Base-by-base conservation (phyloP, 495 filamentous ascomycete genomes). In the Podospora comata region DNA sequence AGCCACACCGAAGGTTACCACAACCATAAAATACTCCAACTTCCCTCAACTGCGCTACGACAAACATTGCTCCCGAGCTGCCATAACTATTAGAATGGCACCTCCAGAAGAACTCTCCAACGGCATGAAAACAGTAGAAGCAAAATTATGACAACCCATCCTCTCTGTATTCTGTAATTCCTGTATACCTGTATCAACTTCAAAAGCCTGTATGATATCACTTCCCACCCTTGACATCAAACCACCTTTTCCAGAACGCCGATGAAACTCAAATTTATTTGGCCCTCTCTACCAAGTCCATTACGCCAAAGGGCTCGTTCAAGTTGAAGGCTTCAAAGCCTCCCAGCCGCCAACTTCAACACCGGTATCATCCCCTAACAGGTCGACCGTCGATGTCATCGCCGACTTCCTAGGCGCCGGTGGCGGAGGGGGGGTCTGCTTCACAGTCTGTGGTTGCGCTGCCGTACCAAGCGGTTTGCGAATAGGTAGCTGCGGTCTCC, bases 291-390 rank as follows among this genome's bases (percentile, higher is more conserved):
- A 30, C 26, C 20, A 56, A 60, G 19, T 30, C 34, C 53, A 23
- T 20, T 11, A 56, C 7, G 26, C 23, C 18, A 26, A 60, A 15
- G 9, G 18, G 27, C 55, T 32, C n/a, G 13, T 28, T 28, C 16
- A 58, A 68, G 56, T 73, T 7, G 75, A 69, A n/a, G 77, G 82
- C 65, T 81, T 82, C 69, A 85, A 62, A 13, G 82, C 80, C 65
- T 84, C 79, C 82, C 82, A 85, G 39, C 78, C 78, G 13, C 78
- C 77, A 74, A 85, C 74, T 66, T 82, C 78, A 26, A 63, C 58
- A n/a, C 54, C 68, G 16, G 64, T 71, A 34, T 83, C 80, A 53
- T 76, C 77, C 13, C 73, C 75, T 6, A 84, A 70, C 20, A 83
- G 72, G 65, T 83, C 81, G 15, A 82, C 68, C 15, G 65, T 67